phyloP scores from a whole-genome alignment of 2,329 filamentous ascomycete genomes.

The Canariomyces notabilis region DNA sequence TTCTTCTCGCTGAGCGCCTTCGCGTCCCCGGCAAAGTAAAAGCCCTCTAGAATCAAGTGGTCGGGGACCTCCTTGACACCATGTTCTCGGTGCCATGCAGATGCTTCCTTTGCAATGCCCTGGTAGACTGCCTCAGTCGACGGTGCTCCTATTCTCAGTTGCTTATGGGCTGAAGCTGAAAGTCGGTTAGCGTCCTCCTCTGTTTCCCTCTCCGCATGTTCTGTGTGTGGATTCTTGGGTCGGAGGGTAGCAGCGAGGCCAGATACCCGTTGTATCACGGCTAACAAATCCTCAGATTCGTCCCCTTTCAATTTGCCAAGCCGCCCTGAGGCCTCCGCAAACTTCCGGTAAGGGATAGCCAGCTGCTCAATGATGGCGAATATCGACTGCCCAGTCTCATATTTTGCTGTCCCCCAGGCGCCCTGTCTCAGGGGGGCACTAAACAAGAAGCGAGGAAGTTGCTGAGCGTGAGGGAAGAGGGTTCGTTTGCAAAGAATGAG shows the following conservation, averaged over 20 bases:
- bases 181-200: neutral
- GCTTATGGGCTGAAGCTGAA: neutral
- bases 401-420: neutral
- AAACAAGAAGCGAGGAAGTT: slow-evolving; percentile 33
- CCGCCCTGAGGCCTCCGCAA: slow-evolving; percentile 27
- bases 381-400: slow-evolving; percentile 28
- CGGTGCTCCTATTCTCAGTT: neutral
- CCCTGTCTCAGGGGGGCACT: no score
- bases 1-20: slow-evolving; percentile 3
- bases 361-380: slow-evolving; percentile 27
- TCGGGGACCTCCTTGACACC: slow-evolving; percentile 34
- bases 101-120: slow-evolving; percentile 22
- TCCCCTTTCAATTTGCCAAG: slow-evolving; percentile 21
- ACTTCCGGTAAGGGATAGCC: slow-evolving; percentile 29
- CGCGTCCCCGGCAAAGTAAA: slow-evolving; percentile 22
- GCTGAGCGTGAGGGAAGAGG: slow-evolving; percentile 31
- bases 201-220: neutral
- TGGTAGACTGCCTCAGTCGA: neutral
- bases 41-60: slow-evolving; percentile 31
- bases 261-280: slow-evolving; percentile 31
- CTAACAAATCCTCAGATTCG: slow-evolving; percentile 29
- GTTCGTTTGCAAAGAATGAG: slow-evolving; percentile 33
- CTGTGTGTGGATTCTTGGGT: neutral
- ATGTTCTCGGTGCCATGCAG: slow-evolving; percentile 18
- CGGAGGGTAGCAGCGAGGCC: slow-evolving; percentile 22